A percentile compares a stretch with the other conserved stretches of the same genome.
phyloP scores from a whole-genome alignment of 805 yeast genomes.

The Spencermartinsiella europaea region DNA sequence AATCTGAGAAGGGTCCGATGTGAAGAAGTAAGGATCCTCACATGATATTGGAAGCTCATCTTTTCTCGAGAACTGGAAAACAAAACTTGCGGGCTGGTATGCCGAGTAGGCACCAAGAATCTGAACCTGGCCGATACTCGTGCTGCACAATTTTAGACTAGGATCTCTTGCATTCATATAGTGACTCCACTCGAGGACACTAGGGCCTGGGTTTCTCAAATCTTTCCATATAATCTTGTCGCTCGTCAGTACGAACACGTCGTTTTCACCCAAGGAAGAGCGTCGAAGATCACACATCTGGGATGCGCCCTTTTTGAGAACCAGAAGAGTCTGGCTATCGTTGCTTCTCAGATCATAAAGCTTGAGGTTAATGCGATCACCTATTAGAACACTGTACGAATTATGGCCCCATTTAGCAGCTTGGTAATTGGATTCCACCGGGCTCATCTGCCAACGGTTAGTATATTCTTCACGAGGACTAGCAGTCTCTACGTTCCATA shows the following conservation, averaged over 20 bases:
- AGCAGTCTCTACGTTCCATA: constrained; percentile 25
- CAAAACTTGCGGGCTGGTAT: constrained; percentile 30
- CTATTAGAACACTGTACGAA: constrained; percentile 13
- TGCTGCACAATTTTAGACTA: constrained; percentile 40
- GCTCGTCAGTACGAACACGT: constrained; percentile 56
- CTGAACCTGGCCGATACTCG: constrained; percentile 21
- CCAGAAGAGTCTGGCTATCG: not conserved
- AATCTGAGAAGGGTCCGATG: constrained; percentile 1
- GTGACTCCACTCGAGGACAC: constrained; percentile 72
- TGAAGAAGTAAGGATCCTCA: constrained; percentile 34
- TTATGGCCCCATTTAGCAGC: constrained; percentile 1
- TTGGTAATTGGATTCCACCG: not conserved
- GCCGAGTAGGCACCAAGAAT: constrained; percentile 30
- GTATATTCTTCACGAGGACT: not conserved
- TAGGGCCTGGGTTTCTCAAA: constrained; percentile 33
- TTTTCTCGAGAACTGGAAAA: constrained; percentile 34
- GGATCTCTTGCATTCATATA: constrained; percentile 50
- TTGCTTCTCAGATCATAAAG: constrained; percentile 4
- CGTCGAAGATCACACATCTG: constrained; percentile 18
- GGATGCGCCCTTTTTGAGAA: not conserved
- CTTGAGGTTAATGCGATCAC: constrained; percentile 14
- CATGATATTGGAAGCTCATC: constrained; percentile 35
- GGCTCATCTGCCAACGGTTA: not conserved
- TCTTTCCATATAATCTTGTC: constrained; percentile 56
- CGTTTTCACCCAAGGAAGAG: constrained; percentile 25